Evolutionary conservation across 441 rosid genomes (phyloP).

Genomic region (Arabidopsis lyrata): DNA sequence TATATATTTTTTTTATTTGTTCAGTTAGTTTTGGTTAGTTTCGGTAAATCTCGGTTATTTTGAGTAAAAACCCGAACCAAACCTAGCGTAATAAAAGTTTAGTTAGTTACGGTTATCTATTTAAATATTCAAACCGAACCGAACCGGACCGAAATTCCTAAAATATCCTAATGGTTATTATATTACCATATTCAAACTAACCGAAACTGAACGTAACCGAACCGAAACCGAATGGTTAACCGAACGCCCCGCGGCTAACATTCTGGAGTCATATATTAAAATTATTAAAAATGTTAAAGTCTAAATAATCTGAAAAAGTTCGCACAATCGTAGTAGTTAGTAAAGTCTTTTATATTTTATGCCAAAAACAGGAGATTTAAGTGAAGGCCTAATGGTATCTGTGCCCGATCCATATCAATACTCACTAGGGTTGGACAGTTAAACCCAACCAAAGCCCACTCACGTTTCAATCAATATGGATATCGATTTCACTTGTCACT

Average conservation of each 20-base stretch:
- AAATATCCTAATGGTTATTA: no score
- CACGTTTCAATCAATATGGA: neutral
- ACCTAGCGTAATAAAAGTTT: no score
- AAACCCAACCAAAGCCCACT: neutral
- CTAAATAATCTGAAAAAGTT: neutral
- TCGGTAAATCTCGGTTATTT: no score
- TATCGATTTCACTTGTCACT: neutral
- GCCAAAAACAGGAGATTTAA: neutral
- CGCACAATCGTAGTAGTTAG: constrained; percentile 2
- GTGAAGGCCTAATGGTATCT: constrained; percentile 12
- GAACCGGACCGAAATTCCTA: no score
- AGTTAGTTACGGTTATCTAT: no score
- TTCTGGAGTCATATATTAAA: neutral
- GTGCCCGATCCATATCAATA: neutral
- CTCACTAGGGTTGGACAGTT: neutral
- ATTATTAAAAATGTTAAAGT: neutral
- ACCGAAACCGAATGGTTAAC: no score
- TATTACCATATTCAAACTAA: no score
- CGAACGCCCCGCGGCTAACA: neutral
- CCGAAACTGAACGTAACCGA: no score
- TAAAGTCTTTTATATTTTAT: neutral
- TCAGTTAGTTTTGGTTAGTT: no score
- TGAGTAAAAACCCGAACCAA: no score
- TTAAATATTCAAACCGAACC: no score
- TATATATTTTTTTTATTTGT: no score